phyloP scores from a whole-genome alignment of 768 basidiomycete genomes.

The Suillus luteus region DNA sequence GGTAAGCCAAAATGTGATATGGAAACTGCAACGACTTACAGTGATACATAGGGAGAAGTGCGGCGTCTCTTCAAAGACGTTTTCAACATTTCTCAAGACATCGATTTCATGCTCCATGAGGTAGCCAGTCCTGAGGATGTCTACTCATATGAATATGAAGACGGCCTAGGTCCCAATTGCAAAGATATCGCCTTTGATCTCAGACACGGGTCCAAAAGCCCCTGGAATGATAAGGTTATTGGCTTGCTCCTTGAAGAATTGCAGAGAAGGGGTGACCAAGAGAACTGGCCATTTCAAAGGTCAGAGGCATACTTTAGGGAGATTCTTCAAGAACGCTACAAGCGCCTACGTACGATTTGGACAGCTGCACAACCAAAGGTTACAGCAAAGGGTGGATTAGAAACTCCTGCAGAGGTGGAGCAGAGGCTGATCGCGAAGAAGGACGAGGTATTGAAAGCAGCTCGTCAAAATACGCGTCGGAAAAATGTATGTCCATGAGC shows the following conservation, averaged over 20 bases:
- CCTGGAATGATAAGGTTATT: neutral
- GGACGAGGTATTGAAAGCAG: neutral
- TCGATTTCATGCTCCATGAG: conserved; percentile 10
- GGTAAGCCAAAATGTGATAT: neutral
- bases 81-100: conserved; percentile 13
- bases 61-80: conserved; percentile 12
- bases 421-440: neutral
- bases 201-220: neutral
- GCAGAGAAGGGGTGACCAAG: neutral
- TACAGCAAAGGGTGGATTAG: neutral
- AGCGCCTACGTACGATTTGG: conserved; percentile 9
- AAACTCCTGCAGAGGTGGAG: conserved; percentile 12
- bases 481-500: neutral
- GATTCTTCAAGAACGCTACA: conserved; percentile 7
- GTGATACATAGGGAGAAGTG: neutral
- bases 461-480: neutral
- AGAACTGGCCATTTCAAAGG: conserved; percentile 11
- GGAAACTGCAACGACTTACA: neutral
- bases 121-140: conserved; percentile 6
- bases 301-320: neutral
- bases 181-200: conserved; percentile 12
- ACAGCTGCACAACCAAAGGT: conserved; percentile 8
- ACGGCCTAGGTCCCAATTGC: conserved; percentile 10
- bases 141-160: conserved; percentile 12
- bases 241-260: conserved; percentile 7